Evolutionary conservation across 2,329 filamentous ascomycete genomes (phyloP).

Genomic region (Penicillium sp.): DNA sequence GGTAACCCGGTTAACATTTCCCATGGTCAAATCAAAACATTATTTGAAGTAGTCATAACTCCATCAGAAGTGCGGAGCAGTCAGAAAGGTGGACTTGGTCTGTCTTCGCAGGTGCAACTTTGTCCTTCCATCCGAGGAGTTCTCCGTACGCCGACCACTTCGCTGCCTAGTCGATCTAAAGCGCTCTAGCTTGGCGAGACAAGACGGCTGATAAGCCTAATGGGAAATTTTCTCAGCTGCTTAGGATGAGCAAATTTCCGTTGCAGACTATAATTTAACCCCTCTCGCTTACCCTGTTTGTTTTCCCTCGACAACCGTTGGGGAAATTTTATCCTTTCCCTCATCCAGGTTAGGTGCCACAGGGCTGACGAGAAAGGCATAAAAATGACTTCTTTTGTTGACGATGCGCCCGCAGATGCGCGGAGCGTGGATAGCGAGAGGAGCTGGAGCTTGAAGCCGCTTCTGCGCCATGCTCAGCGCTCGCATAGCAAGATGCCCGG

Average conservation of each 20-base stretch:
- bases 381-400: background rate
- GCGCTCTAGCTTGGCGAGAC: constrained; percentile 7
- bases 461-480: constrained; percentile 39
- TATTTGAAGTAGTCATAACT: background rate
- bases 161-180: constrained; percentile 9
- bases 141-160: background rate
- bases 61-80: background rate
- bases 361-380: background rate
- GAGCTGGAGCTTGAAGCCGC: constrained; percentile 29
- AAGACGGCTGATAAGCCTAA: constrained; percentile 14
- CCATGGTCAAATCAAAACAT: background rate
- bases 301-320: background rate
- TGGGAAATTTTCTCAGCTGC: background rate
- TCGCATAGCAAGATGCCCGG: constrained; percentile 53
- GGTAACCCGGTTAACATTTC: background rate
- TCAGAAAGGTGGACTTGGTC: background rate
- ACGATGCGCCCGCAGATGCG: constrained; percentile 4
- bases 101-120: background rate
- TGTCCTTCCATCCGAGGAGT: background rate
- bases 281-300: background rate
- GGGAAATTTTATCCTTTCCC: background rate
- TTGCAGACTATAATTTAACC: background rate
- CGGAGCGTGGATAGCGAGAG: constrained; percentile 12
- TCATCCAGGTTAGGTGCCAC: background rate
- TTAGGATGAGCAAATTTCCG: background rate